Evolutionary conservation across 768 basidiomycete species (phyloP), one percentile per base, ranked within the genome.

Genomic region (Podaxis rugospora): DNA sequence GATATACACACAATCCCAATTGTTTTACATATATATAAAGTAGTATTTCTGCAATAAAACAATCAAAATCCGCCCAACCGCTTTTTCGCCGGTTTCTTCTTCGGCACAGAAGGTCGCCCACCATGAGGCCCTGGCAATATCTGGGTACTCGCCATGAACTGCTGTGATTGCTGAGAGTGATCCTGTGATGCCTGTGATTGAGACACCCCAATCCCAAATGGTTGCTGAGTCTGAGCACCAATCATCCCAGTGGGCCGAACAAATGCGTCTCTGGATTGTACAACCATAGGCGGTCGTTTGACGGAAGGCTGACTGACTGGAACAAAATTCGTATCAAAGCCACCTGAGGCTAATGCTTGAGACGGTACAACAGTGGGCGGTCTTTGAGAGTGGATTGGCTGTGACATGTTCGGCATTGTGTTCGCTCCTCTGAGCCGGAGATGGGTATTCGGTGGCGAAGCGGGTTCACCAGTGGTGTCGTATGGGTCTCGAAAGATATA

Each of bases 51-150:
- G 32, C 32, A 32, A 32, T 32, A 32, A 32, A 9, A 49, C 25
- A 13, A 13, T 81, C 71, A 93, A 69, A 93, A 93, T 6, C 92
- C 92, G 9, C 88, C 89, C 44, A 91, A 47, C 23, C 90, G 78
- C 72, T 88, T 92, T 76, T 87, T 90, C 21, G 64, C 69, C 27
- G 71, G 59, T 69, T 85, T 88, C 75, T 86, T 87, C 74, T 82
- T 89, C 13, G 66, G 65, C 14, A 14, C 14, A 4, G 62, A 61
- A 25, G 79, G 80, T 42, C 88, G 80, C 23, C 88, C 89, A 36
- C 90, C 91, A 72, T 85, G 84, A 0, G 79, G 82, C 2, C 92
- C 91, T 3, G 90, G 83, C 9, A 90, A 70, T 5, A 87, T 72
- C 68, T 93, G 91, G 1, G 91, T 93, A 64, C 82, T 91, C 37